Evolutionary conservation across 192 early-diverging fungal genomes (phyloP), one percentile per base, ranked within the genome.

Genomic region (Entrophospora sp.): DNA sequence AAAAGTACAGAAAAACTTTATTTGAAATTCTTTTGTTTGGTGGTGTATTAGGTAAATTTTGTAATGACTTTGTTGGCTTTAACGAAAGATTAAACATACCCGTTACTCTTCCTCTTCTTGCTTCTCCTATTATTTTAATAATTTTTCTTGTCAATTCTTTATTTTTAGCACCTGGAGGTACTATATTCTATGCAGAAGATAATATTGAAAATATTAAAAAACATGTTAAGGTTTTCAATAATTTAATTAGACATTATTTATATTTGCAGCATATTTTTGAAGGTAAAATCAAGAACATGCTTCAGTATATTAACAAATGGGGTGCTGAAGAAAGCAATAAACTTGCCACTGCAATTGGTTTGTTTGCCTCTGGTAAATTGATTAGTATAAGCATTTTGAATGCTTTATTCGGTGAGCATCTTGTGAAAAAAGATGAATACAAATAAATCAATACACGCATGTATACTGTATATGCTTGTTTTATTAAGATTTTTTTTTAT

Each of bases 21-120:
- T 97, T 96, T 78, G 95, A 97, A 82, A 75, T 96, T 43, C 74
- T 96, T 66, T 89, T 96, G 63, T 86, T 87, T 64, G 95, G 95
- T 61, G 94, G 93, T 68, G 82, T 96, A 51, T 81, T 95, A 64
- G 90, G 88, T 68, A 49, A n/a, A 60, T 43, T 37, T 65, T 22
- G 24, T 44, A 46, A 52, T 45, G 14, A 28, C 59, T 18, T 8
- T n/a, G n/a, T n/a, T n/a, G n/a, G n/a, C n/a, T n/a, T n/a, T n/a
- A n/a, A n/a, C n/a, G n/a, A n/a, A n/a, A n/a, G n/a, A n/a, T n/a
- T n/a, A n/a, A n/a, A n/a, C n/a, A n/a, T n/a, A n/a, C n/a, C n/a
- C n/a, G n/a, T n/a, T n/a, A n/a, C n/a, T n/a, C n/a, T n/a, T n/a
- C n/a, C n/a, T n/a, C n/a, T n/a, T n/a, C n/a, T n/a, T n/a, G n/a